Evolutionary conservation across 2,329 filamentous ascomycete species (phyloP).

Genomic region (Zymoseptoria crescenta): DNA sequence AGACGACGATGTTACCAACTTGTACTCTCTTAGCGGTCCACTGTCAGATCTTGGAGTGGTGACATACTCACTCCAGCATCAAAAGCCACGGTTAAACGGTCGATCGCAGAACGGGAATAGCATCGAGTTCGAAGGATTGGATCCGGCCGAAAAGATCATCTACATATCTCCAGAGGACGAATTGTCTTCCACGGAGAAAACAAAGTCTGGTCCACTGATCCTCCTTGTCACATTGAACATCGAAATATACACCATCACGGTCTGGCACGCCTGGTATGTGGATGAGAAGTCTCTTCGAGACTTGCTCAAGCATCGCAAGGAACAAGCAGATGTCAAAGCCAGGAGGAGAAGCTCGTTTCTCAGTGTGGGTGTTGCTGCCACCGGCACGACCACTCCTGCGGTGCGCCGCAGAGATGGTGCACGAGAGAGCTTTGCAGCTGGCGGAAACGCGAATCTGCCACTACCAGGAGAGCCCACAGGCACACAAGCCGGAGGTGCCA

Average conservation of each 20-base stretch:
- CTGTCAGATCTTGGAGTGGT: conserved; percentile 78
- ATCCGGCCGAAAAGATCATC: conserved; percentile 71
- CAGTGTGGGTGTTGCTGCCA: conserved; percentile 47
- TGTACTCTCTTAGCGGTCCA: conserved; percentile 81
- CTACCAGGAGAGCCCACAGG: conserved; percentile 16
- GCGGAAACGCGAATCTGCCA: conserved; percentile 28
- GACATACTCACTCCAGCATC: conserved; percentile 23
- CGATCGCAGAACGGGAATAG: conserved; percentile 23
- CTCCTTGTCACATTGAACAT: conserved; percentile 76
- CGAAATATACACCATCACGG: conserved; percentile 66
- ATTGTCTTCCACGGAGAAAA: conserved; percentile 38
- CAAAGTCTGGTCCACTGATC: conserved; percentile 45
- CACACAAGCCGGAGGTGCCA: conserved; percentile 13
- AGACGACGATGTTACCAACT: conserved; percentile 55
- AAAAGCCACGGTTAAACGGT: conserved; percentile 17
- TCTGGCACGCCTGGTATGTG: conserved; percentile 78
- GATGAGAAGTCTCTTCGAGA: conserved; percentile 51
- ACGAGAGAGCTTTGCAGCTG: conserved; percentile 67
- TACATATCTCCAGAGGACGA: conserved; percentile 66
- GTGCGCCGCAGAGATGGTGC: conserved; percentile 52
- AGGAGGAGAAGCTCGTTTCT: conserved; percentile 60
- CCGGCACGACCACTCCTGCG: conserved; percentile 68
- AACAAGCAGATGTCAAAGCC: conserved; percentile 38
- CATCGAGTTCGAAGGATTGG: conserved; percentile 54
- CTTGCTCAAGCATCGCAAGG: conserved; percentile 34